A percentile compares a stretch with the other conserved stretches of the same genome.
Conservation (phyloP, 2,329 filamentous ascomycete species). For the Karstenula rhodostoma region DNA sequence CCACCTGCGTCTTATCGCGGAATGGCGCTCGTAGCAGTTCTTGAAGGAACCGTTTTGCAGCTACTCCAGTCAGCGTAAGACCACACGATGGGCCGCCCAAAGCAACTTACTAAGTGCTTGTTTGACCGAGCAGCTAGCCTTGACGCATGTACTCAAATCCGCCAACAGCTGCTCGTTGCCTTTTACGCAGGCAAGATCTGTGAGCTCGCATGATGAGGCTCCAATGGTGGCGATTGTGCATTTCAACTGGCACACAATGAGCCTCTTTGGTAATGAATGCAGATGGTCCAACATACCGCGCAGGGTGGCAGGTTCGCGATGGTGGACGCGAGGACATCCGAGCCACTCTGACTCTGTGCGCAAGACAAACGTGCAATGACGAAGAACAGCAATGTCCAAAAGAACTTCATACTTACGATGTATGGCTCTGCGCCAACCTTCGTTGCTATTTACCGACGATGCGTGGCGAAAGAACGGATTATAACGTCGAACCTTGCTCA, state of each 20-base stretch:
- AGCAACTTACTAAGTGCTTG: conserved; percentile 35
- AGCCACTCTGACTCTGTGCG: not conserved
- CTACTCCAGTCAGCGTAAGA: conserved; percentile 23
- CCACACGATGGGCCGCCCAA: not conserved
- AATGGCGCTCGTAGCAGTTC: conserved; percentile 44
- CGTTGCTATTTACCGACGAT: too few species aligned
- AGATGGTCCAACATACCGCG: not conserved
- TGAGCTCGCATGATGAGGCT: conserved; percentile 26
- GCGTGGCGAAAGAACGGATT: too few species aligned
- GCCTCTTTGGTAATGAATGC: not conserved
- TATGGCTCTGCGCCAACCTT: too few species aligned
- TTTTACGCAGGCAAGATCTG: conserved; percentile 35
- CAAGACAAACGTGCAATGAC: not conserved
- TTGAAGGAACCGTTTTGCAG: conserved; percentile 51
- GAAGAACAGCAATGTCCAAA: too few species aligned
- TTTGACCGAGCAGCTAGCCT: conserved; percentile 30
- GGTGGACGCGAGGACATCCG: not conserved
- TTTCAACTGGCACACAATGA: not conserved
- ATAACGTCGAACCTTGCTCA: too few species aligned
- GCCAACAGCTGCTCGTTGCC: conserved; percentile 26
- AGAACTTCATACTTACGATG: too few species aligned
- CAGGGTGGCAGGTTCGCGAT: not conserved
- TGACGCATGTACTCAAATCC: conserved; percentile 31
- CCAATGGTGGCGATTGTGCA: not conserved
- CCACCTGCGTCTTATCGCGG: conserved; percentile 45